Evolutionary conservation across 306 rosid species (phyloP), one percentile per base, ranked within the genome.

Genomic region (Casuarina glauca): DNA sequence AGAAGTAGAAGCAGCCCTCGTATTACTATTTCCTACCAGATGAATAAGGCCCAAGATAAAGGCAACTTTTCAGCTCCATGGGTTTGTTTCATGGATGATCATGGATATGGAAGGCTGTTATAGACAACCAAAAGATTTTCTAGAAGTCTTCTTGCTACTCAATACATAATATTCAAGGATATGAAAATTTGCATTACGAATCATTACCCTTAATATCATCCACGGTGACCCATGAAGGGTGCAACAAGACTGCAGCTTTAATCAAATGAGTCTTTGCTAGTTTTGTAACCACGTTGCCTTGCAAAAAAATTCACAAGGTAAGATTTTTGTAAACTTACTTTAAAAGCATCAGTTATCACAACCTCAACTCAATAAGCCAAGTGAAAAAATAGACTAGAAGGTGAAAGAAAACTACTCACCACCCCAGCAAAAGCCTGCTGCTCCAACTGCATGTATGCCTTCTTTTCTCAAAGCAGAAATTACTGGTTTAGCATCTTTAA

Each of bases 381-480:
- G 69, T 9, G 0, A 26, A 13, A 35, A 35, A 13, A 12, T 4
- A 9, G 68, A 16, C 36, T 35, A 36, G 68, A 62, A 35, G 68
- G 32, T 26, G 32, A 26, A 26, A 26, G 32, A 26, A 26, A 26
- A 26, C 32, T 26, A 26, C 71, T 66, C 48, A 66, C 71, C 71
- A 39, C 71, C 71, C 71, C 71, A 66, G 15, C 71, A 66, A 42
- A 66, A 42, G 49, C 71, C 71, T 66, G 49, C 71, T 66, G 71
- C 71, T 42, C 71, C 71, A 66, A 66, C 50, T 12, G 71, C 50
- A 42, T 2, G 35, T 17, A 42, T 42, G 35, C 71, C 71, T 41
- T 41, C 10, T 3, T 42, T 17, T 42, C 12, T 42, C 71, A 66
- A 3, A 17, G 71, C 71, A 17, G 50, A 26, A 42, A 66, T 42